Percentiles rank a stretch among this genome's conserved stretches.
phyloP scores from a whole-genome alignment of 257 asterid genomes.

The Jasminum sambac region DNA sequence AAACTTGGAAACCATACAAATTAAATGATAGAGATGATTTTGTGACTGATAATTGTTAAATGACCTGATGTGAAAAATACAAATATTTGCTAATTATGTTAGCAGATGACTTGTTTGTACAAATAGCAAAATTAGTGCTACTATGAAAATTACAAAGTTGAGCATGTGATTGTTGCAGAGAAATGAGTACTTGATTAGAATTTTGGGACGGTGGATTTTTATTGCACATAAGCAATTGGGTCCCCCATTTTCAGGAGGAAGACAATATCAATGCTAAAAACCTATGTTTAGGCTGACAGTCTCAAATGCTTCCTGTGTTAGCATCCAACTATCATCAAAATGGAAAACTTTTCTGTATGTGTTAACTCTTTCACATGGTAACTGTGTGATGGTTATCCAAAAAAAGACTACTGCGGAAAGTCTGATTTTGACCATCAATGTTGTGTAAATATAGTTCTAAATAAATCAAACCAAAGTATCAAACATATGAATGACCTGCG shows the following conservation, averaged over 20 bases:
- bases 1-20: too few relatives aligned
- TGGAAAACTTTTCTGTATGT: slow-evolving; percentile 14
- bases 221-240: slow-evolving; percentile 14
- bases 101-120: too few relatives aligned
- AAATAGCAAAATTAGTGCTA: too few relatives aligned
- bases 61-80: too few relatives aligned
- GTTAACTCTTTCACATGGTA: not conserved
- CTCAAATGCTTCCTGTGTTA: slow-evolving; percentile 42
- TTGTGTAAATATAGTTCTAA: too few relatives aligned
- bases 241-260: slow-evolving; percentile 31
- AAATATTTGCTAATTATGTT: too few relatives aligned
- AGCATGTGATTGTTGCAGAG: slow-evolving; percentile 59
- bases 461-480: too few relatives aligned
- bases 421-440: not conserved
- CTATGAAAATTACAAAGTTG: slow-evolving; percentile 21
- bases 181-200: slow-evolving; percentile 43
- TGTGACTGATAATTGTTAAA: too few relatives aligned
- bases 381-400: not conserved
- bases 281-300: slow-evolving; percentile 51
- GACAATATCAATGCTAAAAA: slow-evolving; percentile 20
- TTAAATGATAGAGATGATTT: too few relatives aligned
- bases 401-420: not conserved
- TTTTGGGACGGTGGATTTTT: slow-evolving; percentile 25
- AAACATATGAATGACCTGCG: too few relatives aligned
- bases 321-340: slow-evolving; percentile 37